Evolutionary conservation across 2,329 filamentous ascomycete genomes (phyloP), one percentile per base, ranked within the genome.

Genomic region (Xylaria sp.): DNA sequence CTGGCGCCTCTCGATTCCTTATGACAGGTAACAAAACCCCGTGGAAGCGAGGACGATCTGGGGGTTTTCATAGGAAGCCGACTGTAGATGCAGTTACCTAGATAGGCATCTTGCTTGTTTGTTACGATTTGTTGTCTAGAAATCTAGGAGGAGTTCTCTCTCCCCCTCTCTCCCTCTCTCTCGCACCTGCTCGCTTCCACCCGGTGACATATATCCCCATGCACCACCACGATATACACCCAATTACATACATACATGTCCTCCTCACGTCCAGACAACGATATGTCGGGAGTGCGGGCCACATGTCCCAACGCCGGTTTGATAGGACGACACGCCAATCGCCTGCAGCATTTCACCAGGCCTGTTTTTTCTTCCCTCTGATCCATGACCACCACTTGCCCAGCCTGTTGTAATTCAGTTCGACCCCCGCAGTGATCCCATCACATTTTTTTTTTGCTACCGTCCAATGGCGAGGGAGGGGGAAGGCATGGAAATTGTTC

Each of bases 401-500:
- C 38, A 29, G 41, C 34, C n/a, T 26, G 45, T 40, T 40, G 21
- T 21, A 41, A n/a, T 24, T 47, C 22, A 4, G 34, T 39, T 40
- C 17, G 19, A 48, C 2, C 58, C 48, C 52, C 55, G 42, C 50
- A 56, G 39, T 45, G 48, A 56, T 24, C 19, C 46, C 48, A 45
- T 54, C 44, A 38, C 39, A 53, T 50, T 48, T 29, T 52, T 17
- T 50, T 48, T 29, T 52, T 17, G 37, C 38, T 54, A 20, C 13
- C 34, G 24, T 52, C 53, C 44, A 57, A 59, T 55, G 29, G 39
- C 13, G 11, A 42, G 7, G n/a, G n/a, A n/a, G n/a, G n/a, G 16
- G 34, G 5, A 22, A 39, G 18, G 26, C 44, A 50, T 56, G 39
- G 51, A 24, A n/a, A 62, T 55, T 57, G 57, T 51, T 44, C 49